Base-by-base conservation (phyloP, 2,329 filamentous ascomycete genomes). In the Zasmidium cellare region DNA sequence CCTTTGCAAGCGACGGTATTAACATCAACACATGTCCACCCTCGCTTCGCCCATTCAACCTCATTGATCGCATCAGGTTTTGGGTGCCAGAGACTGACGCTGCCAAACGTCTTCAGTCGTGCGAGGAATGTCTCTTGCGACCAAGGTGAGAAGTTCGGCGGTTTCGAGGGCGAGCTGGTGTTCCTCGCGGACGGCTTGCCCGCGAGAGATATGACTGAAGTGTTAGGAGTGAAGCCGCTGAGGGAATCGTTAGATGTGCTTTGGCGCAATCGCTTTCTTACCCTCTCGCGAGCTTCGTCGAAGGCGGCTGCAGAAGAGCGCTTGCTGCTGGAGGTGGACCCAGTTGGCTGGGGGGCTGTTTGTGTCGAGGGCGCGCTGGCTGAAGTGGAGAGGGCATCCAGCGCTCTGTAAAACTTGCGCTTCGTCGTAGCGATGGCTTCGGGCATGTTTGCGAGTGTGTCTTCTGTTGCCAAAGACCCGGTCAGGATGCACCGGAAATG, bases 1-100 rank as follows among this genome's bases (percentile, higher is more conserved):
- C 89, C 87, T 45, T 80, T 81, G 72, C 94, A 99, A 18, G 87
- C 85, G 16, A 97, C 91, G 3, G 89, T 89, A 74, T 96, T 92
- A 63, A 87, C 86, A 66, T 88, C 88, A 47, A 89, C 86, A 68
- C 93, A 97, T 3, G 88, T 82, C 93, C 94, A 99, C 0, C 93
- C 93, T 58, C 90, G 81, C 78, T 93, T 96, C 0, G 92, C 92
- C 94, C 94, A 99, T 72, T 92, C 89, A 7, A 97, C 87, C 75
- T 97, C 94, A 70, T 86, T 91, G 66, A 97, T 87, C 31, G 81
- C 82, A 53, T 92, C 85, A 0, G 94, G 92, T 72, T 97, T 97
- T 0, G 91, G 89, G n/a, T 90, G 89, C 93, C 93, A 99, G 71
- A 89, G 85, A 54, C 91, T 94, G 49, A 97, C 87, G 65, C 93